Base-by-base conservation (phyloP, 192 early-diverging fungal species). In the Borealophlyctis nickersoniae region DNA sequence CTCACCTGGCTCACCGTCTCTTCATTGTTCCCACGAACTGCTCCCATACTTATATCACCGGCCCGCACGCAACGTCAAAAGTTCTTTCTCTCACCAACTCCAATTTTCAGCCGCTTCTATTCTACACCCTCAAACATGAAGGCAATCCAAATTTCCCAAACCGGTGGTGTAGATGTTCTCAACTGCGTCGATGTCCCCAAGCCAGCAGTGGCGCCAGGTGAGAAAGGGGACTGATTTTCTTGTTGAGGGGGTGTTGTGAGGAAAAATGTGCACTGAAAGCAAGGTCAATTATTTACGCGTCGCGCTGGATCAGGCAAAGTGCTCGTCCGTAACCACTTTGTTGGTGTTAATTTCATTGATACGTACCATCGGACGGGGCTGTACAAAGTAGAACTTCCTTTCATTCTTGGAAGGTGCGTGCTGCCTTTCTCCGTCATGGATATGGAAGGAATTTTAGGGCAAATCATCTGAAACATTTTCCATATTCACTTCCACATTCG, bases 291-390 rank as follows among this genome's bases (percentile, higher is more conserved):
- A 19, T 45, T 13, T 13, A 45, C 39, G 19, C 7, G 19, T 19
- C 7, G 19, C 39, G 9, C 7, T 19, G 7, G 7, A 45, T 45
- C 39, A 45, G 39, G 65, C 51, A 76, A 86, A 29, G 62, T 94
- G 4, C 72, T 94, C n/a, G 81, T 96, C 49, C 80, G 81, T 56
- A 93, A 93, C 76, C 66, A 77, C 0, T 88, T 74, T 53, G 77
- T 86, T 11, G 93, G 93, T 3, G 82, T 97, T 36, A 97, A 95
- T 77, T 92, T 86, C 52, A 92, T 95, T 58, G 95, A 97, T 72
- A 95, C 87, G 0, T 92, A 94, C 72, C 91, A 90, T 50, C 87
- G 93, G 53, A 77, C 77, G 14, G 93, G 93, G 32, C 73, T 91
- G 7, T 93, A 93, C 67, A 77, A 76, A 36, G 54, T 85, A 11